Base-by-base conservation (phyloP, 148 eudicot genomes). In the Persicaria maculosa region DNA sequence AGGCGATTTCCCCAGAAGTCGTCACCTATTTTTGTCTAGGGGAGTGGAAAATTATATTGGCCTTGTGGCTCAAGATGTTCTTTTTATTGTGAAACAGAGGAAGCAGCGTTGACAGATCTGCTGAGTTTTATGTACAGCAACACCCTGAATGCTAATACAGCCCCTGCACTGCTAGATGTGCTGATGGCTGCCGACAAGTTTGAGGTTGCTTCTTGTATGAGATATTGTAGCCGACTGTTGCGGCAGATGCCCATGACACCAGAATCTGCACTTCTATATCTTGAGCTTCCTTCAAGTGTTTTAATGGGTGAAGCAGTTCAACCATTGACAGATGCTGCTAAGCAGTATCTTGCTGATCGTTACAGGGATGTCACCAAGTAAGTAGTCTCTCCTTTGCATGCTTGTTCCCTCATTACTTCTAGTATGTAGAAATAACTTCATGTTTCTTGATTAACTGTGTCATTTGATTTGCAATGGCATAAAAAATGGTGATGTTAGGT, bases 121-220 rank as follows among this genome's bases (percentile, higher is more conserved):
- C 82, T 91, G 76, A 88, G 87, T 83, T 91, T 88, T 64, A 88
- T 91, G 96, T 91, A 91, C 83, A 88, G 88, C 84, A 84, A 83
- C 78, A 81, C 85, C 74, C 74, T 91, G 47, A 80, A 82, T 19
- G 84, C 88, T 70, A 83, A 78, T 71, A 83, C 89, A 19, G 89
- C 91, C 64, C 79, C 89, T 44, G 91, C 89, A 47, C 78, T 91
- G 80, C 84, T 91, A 59, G 96, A 91, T 79, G 89, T 91, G 71
- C 58, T 88, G 81, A 91, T 91, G 96, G 93, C 96, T 74, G 96
- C 96, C 0, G 96, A 91, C 82, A 91, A 91, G 68, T 91, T 91
- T 82, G 96, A 91, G 86, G 96, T 91, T 57, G 96, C 87, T 78
- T 88, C 96, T 10, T 88, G 96, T 73, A 91, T 91, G 96, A 80